phyloP scores from a whole-genome alignment of 1,139 yeast genomes.

The Zygosaccharomyces pseudobailii region DNA sequence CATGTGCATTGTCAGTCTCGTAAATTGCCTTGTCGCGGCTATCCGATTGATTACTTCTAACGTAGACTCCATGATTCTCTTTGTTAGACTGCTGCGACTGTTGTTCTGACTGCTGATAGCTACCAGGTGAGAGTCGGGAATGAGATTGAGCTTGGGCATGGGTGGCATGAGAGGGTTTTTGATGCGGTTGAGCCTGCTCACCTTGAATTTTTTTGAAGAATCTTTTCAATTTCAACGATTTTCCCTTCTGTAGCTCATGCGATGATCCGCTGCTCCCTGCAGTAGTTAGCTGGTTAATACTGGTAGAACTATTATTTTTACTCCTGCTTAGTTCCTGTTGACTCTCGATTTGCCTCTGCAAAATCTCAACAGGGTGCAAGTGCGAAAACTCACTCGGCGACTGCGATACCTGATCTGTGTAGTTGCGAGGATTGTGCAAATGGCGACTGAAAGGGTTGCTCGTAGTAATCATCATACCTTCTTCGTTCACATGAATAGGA shows the following conservation, averaged over 20 bases:
- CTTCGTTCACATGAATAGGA: not conserved
- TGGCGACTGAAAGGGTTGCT: constrained; percentile 14
- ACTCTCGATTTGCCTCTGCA: constrained; percentile 26
- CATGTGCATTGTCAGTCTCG: constrained; percentile 37
- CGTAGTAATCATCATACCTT: constrained; percentile 6
- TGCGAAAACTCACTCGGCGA: constrained; percentile 20
- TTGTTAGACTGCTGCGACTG: constrained; percentile 1
- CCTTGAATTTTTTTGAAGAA: constrained; percentile 34
- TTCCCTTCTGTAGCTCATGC: constrained; percentile 18
- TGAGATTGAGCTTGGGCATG: no score
- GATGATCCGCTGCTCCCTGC: constrained; percentile 6
- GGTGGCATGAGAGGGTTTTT: not conserved
- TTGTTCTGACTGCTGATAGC: constrained; percentile 1
- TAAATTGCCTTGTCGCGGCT: constrained; percentile 31
- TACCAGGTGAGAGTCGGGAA: not conserved
- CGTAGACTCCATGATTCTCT: constrained; percentile 10
- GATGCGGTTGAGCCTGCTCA: constrained; percentile 5
- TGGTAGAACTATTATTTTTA: constrained; percentile 5
- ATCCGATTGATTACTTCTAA: constrained; percentile 13
- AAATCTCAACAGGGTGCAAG: constrained; percentile 27
- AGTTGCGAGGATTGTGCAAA: constrained; percentile 21
- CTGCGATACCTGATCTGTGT: constrained; percentile 8
- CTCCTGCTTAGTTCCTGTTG: constrained; percentile 14
- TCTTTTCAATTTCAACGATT: constrained; percentile 33
- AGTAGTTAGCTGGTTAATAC: constrained; percentile 9